Evolutionary conservation across 306 rosid genomes (phyloP), one percentile per base, ranked within the genome.

Genomic region (Canavalia gladiata): DNA sequence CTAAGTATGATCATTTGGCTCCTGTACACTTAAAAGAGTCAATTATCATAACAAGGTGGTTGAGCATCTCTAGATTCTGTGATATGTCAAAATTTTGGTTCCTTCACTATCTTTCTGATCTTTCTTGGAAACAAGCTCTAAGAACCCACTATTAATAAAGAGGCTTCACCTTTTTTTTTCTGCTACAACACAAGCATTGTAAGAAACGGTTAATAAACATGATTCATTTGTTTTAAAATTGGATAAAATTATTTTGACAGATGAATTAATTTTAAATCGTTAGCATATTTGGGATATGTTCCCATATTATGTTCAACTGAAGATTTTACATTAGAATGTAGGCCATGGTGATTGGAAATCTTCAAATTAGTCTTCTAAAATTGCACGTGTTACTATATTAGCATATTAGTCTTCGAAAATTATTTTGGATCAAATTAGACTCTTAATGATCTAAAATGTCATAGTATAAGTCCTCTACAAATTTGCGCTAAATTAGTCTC

Each of bases 101-200:
- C 87, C 92, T 82, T 89, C 94, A 5, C 84, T 37, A 58, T 87
- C 69, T 79, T 83, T 82, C 85, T 86, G 87, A 6, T 68, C 83
- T 1, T 75, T 46, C 85, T 81, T 84, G 41, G 87, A 68, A 57
- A 80, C 88, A 68, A 84, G 56, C 52, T 89, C 86, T 54, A 86
- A 45, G 81, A 82, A 74, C 18, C 85, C 86, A 33, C 73, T 72
- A 63, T 85, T 89, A 42, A 85, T 91, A 85, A 60, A 85, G 91
- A 52, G 77, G 92, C 88, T 79, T 89, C 87, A 85, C 85, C 49
- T 77, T 87, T 33, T 87, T 72, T 82, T 82, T 82, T 88, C 91
- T 87, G 88, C 49, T 64, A 87, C 57, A 59, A 68, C 28, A 47
- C 68, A 79, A 76, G 28, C 46, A 75, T 59, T 72, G 18, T 81